Percentiles rank a stretch among this genome's conserved stretches.
Conservation (phyloP, 495 filamentous ascomycete genomes). For the Penicillium samsonianum region DNA sequence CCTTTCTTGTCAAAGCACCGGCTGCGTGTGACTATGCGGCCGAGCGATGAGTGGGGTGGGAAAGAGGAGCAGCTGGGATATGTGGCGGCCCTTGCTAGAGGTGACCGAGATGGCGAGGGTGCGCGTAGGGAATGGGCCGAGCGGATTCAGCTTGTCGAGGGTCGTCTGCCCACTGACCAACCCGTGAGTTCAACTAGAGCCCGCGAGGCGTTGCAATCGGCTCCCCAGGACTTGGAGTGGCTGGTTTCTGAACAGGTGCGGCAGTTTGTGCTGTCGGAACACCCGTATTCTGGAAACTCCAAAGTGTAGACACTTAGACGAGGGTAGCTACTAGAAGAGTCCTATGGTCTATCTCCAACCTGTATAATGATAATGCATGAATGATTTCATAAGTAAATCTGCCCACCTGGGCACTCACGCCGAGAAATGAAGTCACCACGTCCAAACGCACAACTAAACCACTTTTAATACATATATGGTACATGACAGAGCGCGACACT, state of each 20-base stretch:
- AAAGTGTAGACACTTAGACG: conserved; percentile 2
- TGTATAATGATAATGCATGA: conserved; percentile 11
- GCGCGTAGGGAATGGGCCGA: conserved; percentile 66
- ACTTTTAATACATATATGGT: conserved; percentile 21
- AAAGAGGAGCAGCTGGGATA: conserved; percentile 60
- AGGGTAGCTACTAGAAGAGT: neutral
- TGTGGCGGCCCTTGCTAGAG: conserved; percentile 52
- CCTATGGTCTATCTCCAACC: neutral
- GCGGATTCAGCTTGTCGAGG: conserved; percentile 70
- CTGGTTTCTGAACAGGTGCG: conserved; percentile 65
- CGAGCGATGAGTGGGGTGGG: conserved; percentile 66
- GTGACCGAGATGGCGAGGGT: conserved; percentile 56
- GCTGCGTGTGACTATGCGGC: conserved; percentile 71
- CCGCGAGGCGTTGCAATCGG: conserved; percentile 59
- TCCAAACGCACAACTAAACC: neutral
- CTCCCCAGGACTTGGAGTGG: conserved; percentile 56
- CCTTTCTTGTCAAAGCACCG: conserved; percentile 70
- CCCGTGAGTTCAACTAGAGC: conserved; percentile 80
- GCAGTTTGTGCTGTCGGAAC: conserved; percentile 53
- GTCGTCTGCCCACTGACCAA: conserved; percentile 51
- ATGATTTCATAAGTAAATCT: conserved; percentile 7
- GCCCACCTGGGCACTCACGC: conserved; percentile 2
- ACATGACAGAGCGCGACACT: conserved; percentile 11
- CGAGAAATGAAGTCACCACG: neutral
- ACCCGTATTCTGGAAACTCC: conserved; percentile 32